Conservation (phyloP, 345 rosid species). For the Populus euphratica region DNA sequence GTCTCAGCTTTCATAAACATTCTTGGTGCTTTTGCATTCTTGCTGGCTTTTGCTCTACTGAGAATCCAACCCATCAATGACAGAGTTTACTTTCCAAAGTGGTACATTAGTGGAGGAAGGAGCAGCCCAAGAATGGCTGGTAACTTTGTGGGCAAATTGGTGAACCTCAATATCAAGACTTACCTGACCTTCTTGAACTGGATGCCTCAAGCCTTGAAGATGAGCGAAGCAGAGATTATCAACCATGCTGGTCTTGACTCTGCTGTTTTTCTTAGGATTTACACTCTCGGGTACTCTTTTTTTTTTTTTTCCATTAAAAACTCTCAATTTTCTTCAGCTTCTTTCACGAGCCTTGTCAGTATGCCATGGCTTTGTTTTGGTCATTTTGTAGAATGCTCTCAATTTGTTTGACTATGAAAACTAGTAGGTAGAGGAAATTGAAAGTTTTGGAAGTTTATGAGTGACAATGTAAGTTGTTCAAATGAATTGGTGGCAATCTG, state of each 20-base stretch:
- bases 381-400: background rate
- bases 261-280: conserved; percentile 84
- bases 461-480: background rate
- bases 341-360: background rate
- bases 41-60: conserved; percentile 82
- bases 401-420: background rate
- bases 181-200: conserved; percentile 86
- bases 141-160: conserved; percentile 65
- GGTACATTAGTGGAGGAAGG: conserved; percentile 67
- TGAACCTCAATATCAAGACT: conserved; percentile 68
- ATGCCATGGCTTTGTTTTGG: too few relatives aligned
- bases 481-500: background rate
- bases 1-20: conserved; percentile 83
- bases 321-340: background rate
- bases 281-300: conserved; percentile 67
- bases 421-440: background rate
- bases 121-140: conserved; percentile 63
- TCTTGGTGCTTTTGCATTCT: conserved; percentile 63
- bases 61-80: conserved; percentile 90
- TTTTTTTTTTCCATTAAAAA: background rate
- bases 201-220: conserved; percentile 98
- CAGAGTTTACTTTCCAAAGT: conserved; percentile 87
- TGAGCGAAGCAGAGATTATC: conserved; percentile 72
- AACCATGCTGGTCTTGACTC: conserved; percentile 94
- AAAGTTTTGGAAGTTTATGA: background rate